A percentile compares a stretch with the other conserved stretches of the same genome.
phyloP scores from a whole-genome alignment of 2,329 filamentous ascomycete genomes.

The Neoscytalidium dimidiatum region DNA sequence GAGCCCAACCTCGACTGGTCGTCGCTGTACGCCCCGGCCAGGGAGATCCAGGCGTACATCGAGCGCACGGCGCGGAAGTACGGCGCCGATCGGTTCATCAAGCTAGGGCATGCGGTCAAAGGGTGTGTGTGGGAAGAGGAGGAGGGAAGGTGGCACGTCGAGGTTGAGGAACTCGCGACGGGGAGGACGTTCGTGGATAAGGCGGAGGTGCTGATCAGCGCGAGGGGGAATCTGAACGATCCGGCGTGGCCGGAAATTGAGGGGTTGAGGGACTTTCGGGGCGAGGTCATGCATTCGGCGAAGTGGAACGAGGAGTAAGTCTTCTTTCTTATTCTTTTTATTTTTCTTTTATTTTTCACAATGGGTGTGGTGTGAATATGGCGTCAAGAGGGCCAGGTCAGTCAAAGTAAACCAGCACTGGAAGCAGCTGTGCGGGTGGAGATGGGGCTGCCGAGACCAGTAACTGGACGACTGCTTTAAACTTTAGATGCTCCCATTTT shows the following conservation, averaged over 20 bases:
- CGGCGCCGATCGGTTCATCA: slow-evolving; percentile 39
- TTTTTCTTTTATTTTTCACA: neutral
- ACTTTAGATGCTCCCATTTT: too few species aligned
- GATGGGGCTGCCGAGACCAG: too few species aligned
- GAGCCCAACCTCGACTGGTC: slow-evolving; percentile 46
- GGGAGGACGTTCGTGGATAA: slow-evolving; percentile 30
- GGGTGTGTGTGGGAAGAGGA: slow-evolving; percentile 36
- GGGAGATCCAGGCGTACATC: slow-evolving; percentile 42
- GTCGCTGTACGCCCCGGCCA: slow-evolving; percentile 40
- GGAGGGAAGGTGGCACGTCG: slow-evolving; percentile 39
- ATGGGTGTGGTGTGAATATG: neutral
- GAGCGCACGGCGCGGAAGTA: slow-evolving; percentile 37
- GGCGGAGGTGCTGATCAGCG: slow-evolving; percentile 34
- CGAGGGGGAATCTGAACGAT: slow-evolving; percentile 35
- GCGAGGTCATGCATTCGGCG: slow-evolving; percentile 39
- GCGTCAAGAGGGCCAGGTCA: too few species aligned
- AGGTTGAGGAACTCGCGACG: slow-evolving; percentile 34
- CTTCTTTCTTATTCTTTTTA: neutral
- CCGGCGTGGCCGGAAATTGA: slow-evolving; percentile 37
- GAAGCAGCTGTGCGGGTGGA: neutral
- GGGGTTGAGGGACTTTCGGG: slow-evolving; percentile 32
- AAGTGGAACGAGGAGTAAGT: slow-evolving; percentile 36
- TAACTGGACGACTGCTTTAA: too few species aligned
- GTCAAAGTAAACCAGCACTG: too few species aligned
- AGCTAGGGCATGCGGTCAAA: slow-evolving; percentile 37